Evolutionary conservation across 108 stramenopile species (phyloP), one percentile per base, ranked within the genome.

Genomic region (Nitzschia putrida): DNA sequence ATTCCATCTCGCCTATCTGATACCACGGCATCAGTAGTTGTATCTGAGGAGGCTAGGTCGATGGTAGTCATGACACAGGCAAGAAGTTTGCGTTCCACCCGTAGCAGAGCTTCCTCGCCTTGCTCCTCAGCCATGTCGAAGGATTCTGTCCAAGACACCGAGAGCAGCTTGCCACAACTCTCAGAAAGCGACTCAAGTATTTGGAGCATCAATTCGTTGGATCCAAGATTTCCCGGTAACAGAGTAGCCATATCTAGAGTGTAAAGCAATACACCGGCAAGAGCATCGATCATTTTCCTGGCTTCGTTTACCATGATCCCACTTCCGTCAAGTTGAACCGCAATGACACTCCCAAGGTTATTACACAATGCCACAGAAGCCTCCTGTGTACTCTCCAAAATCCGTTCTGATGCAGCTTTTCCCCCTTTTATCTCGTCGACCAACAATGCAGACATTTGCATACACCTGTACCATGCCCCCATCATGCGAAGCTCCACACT

Each of bases 401-500:
- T 18, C 12, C 57, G 40, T n/a, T 55, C 49, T 21, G 60, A 5
- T 13, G 12, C 63, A 22, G 61, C 47, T 29, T 22, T 42, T 1
- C 10, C 53, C 16, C 40, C 22, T 23, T 21, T 47, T 43, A 63
- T 12, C 1, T 68, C 40, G 14, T 55, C 43, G 44, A 34, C 34
- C 13, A 61, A 49, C 25, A 63, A 53, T 11, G 64, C 42, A 16
- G 51, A 7, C 21, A 64, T 64, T 26, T 69, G 54, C 29, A 38
- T 42, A 64, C 68, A 64, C 0, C 58, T 21, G 8, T 63, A 45
- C 67, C 67, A 76, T 2, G 74, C 53, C 66, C 59, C 34, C 50
- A 69, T 69, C 25, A 76, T 25, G 23, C 24, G 16, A 0, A 68
- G 41, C 42, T 76, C 68, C 1, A 43, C 25, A 25, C 34, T 44